Percentiles rank a stretch among this genome's conserved stretches.
These are phyloP conservation scores for Diaporthe ampelina DNA, from an alignment of 2,329 filamentous ascomycete species.

Conservation along the genomic window DNA sequence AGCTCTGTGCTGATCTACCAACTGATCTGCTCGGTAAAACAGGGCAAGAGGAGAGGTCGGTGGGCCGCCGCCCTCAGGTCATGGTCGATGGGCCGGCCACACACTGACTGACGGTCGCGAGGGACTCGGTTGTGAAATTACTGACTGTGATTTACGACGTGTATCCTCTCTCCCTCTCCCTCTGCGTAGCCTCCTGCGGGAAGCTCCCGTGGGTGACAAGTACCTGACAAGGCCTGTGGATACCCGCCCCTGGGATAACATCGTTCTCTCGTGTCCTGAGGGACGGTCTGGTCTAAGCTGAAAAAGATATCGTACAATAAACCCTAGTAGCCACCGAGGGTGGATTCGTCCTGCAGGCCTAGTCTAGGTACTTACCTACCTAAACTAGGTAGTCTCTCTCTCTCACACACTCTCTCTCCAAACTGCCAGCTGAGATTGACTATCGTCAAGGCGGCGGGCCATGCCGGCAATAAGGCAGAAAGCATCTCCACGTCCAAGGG, in stretches of 20 bases:
- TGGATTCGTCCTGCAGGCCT: neutral
- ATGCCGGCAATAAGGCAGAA: constrained; percentile 27
- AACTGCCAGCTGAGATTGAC: neutral
- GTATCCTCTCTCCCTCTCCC: neutral
- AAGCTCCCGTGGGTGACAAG: constrained; percentile 9
- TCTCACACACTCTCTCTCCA: neutral
- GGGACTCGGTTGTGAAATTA: constrained; percentile 31
- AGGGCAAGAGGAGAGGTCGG: constrained; percentile 23
- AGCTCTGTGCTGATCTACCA: constrained; percentile 15
- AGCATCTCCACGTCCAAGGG: constrained; percentile 24
- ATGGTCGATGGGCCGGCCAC: neutral
- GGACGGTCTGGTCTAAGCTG: neutral
- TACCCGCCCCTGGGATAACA: neutral
- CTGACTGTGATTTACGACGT: constrained; percentile 18
- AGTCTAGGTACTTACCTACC: no score
- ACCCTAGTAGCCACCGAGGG: neutral
- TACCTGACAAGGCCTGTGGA: neutral
- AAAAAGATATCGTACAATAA: constrained; percentile 1
- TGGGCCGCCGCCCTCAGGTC: constrained; percentile 11
- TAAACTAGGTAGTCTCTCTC: no score
- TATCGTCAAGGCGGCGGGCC: constrained; percentile 10
- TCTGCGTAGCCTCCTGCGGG: neutral
- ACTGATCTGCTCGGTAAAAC: constrained; percentile 31
- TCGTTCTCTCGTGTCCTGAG: neutral
- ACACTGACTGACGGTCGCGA: constrained; percentile 3